Conservation (phyloP, 2,329 filamentous ascomycete genomes). For the Ascosphaera aggregata region DNA sequence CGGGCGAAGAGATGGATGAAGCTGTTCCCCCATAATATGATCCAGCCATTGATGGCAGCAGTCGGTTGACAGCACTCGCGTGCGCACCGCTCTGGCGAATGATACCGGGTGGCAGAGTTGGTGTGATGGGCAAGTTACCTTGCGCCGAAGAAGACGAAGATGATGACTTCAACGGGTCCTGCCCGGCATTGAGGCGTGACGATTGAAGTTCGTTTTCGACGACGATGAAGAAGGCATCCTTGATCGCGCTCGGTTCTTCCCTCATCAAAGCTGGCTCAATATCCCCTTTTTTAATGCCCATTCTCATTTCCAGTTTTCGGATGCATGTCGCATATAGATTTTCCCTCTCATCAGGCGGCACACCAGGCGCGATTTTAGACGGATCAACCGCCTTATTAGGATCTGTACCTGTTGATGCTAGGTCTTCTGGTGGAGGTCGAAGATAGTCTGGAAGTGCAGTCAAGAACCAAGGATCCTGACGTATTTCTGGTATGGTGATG, state of each 20-base stretch:
- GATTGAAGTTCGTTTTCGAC: slow-evolving; percentile 68
- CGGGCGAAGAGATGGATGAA: not conserved
- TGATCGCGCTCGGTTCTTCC: slow-evolving; percentile 89
- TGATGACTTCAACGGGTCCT: slow-evolving; percentile 8
- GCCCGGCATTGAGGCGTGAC: slow-evolving; percentile 14
- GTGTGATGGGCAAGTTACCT: slow-evolving; percentile 7
- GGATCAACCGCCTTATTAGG: slow-evolving; percentile 77
- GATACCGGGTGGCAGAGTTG: slow-evolving; percentile 5
- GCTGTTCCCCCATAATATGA: not conserved
- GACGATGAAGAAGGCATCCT: slow-evolving; percentile 96
- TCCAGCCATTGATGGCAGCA: not conserved
- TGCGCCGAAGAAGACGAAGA: slow-evolving; percentile 11
- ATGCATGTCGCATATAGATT: slow-evolving; percentile 83
- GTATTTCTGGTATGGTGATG: slow-evolving; percentile 83
- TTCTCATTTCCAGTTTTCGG: slow-evolving; percentile 87
- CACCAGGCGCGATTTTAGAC: slow-evolving; percentile 55
- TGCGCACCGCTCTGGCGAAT: slow-evolving; percentile 1
- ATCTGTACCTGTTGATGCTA: slow-evolving; percentile 82
- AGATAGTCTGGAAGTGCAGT: slow-evolving; percentile 73
- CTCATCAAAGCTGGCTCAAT: slow-evolving; percentile 84
- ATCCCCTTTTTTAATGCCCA: slow-evolving; percentile 90
- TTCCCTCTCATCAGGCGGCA: slow-evolving; percentile 57
- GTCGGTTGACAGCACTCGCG: not conserved
- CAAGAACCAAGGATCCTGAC: slow-evolving; percentile 82
- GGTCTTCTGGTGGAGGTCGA: slow-evolving; percentile 69